phyloP scores from a whole-genome alignment of 441 rosid species.

The Croton laevigatus region DNA sequence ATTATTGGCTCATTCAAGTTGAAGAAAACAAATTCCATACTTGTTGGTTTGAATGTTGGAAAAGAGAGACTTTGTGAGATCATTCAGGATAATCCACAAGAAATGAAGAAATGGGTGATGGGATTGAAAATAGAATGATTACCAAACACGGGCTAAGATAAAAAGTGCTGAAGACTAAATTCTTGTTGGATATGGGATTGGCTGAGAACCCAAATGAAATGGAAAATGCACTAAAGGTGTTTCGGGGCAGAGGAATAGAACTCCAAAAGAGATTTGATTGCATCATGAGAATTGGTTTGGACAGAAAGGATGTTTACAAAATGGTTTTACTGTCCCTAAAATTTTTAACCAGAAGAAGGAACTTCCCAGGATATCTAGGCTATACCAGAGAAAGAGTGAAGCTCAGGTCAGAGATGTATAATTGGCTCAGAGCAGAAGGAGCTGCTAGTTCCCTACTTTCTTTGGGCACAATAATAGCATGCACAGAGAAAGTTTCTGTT shows the following conservation, averaged over 20 bases:
- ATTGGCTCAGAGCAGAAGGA: constrained; percentile 61
- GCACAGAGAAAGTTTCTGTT: constrained; percentile 39
- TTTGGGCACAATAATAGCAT: constrained; percentile 49
- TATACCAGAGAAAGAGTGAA: constrained; percentile 47
- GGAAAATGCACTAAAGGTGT: constrained; percentile 41
- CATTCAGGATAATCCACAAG: constrained; percentile 63
- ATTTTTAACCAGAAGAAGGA: constrained; percentile 49
- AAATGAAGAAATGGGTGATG: constrained; percentile 52
- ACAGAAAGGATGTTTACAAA: constrained; percentile 41
- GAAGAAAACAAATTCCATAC: constrained; percentile 55
- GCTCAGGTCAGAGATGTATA: constrained; percentile 55
- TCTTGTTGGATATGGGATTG: constrained; percentile 58
- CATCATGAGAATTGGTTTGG: constrained; percentile 54
- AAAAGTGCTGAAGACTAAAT: constrained; percentile 48
- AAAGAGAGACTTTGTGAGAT: constrained; percentile 51
- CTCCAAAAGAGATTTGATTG: constrained; percentile 66
- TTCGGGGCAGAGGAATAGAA: constrained; percentile 65
- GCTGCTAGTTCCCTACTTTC: constrained; percentile 28
- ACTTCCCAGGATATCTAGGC: constrained; percentile 55
- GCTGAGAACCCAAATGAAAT: constrained; percentile 32
- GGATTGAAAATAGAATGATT: constrained; percentile 41
- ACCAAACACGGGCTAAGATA: constrained; percentile 31
- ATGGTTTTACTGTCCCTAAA: constrained; percentile 58
- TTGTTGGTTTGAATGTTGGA: constrained; percentile 50
- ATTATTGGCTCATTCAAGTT: constrained; percentile 43